Evolutionary conservation across 2,329 filamentous ascomycete species (phyloP).

Genomic region (Colletotrichum sidae): DNA sequence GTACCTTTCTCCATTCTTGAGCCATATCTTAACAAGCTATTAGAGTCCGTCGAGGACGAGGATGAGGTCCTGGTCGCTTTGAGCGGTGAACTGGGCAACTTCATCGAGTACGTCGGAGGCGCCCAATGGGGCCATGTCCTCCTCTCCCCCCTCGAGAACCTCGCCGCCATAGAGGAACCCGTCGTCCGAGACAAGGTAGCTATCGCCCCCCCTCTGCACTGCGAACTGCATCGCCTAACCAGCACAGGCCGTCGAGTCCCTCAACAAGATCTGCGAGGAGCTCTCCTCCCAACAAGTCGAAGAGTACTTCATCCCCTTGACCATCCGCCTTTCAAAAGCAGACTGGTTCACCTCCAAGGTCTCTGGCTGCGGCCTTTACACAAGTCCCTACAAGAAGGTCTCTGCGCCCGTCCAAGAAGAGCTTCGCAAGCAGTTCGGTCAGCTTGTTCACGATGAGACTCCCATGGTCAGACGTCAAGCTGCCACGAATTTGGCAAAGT

Average conservation of each 20-base stretch:
- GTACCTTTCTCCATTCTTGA: constrained; percentile 18
- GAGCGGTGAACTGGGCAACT: constrained; percentile 95
- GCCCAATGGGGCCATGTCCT: constrained; percentile 95
- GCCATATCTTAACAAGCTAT: constrained; percentile 39
- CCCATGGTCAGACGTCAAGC: constrained; percentile 98
- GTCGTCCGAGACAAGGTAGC: constrained; percentile 95
- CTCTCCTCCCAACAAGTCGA: constrained; percentile 93
- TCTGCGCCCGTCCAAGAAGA: constrained; percentile 89
- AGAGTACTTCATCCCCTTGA: constrained; percentile 96
- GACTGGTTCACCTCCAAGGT: constrained; percentile 99
- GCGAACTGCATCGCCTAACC: constrained; percentile 33
- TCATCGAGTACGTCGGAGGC: constrained; percentile 97
- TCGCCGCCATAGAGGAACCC: constrained; percentile 98
- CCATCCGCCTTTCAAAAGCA: constrained; percentile 95
- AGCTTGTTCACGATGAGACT: constrained; percentile 96
- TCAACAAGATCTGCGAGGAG: constrained; percentile 98
- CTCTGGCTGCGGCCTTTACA: constrained; percentile 95
- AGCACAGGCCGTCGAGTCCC: constrained; percentile 90
- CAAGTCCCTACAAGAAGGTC: constrained; percentile 91
- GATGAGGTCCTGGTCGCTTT: constrained; percentile 97
- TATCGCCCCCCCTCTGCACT: constrained; percentile 28
- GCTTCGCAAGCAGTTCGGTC: constrained; percentile 90
- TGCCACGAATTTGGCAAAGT: constrained; percentile 95
- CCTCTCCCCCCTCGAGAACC: constrained; percentile 95
- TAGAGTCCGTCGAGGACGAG: constrained; percentile 99